These are phyloP conservation scores for Ogataea chonburiensis DNA, from an alignment of 805 yeast species.

Conservation along the genomic window DNA sequence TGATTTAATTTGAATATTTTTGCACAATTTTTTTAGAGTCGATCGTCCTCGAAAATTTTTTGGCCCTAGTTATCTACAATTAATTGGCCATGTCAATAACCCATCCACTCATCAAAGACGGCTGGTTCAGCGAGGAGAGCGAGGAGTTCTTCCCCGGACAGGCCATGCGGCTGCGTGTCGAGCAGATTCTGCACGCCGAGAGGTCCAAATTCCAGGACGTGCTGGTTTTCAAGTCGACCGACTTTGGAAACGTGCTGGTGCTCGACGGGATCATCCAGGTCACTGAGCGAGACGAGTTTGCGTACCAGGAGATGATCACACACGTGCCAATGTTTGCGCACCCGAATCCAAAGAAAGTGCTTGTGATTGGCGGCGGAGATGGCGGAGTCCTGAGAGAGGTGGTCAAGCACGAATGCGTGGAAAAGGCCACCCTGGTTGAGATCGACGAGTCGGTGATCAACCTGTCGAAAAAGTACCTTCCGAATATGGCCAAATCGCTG, in stretches of 20 bases:
- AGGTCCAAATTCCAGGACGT: slow-evolving; percentile 78
- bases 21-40: slow-evolving; percentile 7
- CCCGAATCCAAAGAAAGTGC: slow-evolving; percentile 67
- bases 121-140: slow-evolving; percentile 81
- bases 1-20: slow-evolving; percentile 1
- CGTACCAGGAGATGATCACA: slow-evolving; percentile 89
- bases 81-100: slow-evolving; percentile 34
- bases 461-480: slow-evolving; percentile 68
- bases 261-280: slow-evolving; percentile 89
- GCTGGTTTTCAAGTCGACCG: slow-evolving; percentile 69
- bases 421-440: slow-evolving; percentile 76
- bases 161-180: slow-evolving; percentile 66
- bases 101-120: slow-evolving; percentile 54
- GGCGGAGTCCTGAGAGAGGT: slow-evolving; percentile 93
- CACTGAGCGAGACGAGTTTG: slow-evolving; percentile 89
- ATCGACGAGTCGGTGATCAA: slow-evolving; percentile 82
- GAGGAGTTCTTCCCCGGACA: slow-evolving; percentile 85
- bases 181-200: slow-evolving; percentile 61
- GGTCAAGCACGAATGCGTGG: slow-evolving; percentile 60
- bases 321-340: slow-evolving; percentile 82
- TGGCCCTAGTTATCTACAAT: too few relatives aligned
- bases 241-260: slow-evolving; percentile 85
- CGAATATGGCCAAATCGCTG: slow-evolving; percentile 68
- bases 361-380: slow-evolving; percentile 95
- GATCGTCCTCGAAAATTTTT: slow-evolving; percentile 18